These are phyloP conservation scores for Auricularia sp. DNA, from an alignment of 768 basidiomycete species.

Conservation along the genomic window DNA sequence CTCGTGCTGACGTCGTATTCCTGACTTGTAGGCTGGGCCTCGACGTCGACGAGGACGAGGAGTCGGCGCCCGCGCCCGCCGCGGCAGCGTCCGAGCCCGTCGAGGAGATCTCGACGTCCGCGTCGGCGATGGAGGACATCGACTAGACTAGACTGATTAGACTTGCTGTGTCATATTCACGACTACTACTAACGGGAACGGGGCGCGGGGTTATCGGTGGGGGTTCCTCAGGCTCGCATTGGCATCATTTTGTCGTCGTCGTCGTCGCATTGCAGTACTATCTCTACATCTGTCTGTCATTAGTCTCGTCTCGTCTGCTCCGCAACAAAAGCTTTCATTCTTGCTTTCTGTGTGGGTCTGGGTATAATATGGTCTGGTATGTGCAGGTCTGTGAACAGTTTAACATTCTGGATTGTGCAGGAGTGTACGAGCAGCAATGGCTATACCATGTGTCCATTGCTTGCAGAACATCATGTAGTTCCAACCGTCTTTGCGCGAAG, in stretches of 20 bases:
- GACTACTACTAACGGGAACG: no score
- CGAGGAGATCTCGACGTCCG: conserved; percentile 43
- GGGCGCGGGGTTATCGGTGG: background rate
- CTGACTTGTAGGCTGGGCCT: conserved; percentile 50
- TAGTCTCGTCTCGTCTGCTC: background rate
- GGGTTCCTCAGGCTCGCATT: background rate
- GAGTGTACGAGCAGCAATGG: no score
- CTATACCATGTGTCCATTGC: no score
- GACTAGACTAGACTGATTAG: conserved; percentile 37
- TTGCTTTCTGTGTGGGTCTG: background rate
- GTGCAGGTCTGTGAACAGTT: no score
- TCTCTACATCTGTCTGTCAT: conserved; percentile 17
- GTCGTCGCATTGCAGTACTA: conserved; percentile 6
- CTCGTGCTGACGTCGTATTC: conserved; percentile 10
- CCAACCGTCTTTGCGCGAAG: no score
- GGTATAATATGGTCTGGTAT: no score
- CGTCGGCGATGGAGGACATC: conserved; percentile 96
- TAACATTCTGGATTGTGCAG: no score
- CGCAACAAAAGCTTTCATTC: background rate
- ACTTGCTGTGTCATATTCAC: no score
- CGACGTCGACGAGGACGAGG: conserved; percentile 76
- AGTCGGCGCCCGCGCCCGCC: conserved; percentile 33
- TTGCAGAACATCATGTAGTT: no score
- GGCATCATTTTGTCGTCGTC: background rate
- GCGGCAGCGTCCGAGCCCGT: conserved; percentile 35